Percentiles rank a stretch among this genome's conserved stretches.
phyloP scores from a whole-genome alignment of 306 rosid genomes.

The Casuarina equisetifolia region DNA sequence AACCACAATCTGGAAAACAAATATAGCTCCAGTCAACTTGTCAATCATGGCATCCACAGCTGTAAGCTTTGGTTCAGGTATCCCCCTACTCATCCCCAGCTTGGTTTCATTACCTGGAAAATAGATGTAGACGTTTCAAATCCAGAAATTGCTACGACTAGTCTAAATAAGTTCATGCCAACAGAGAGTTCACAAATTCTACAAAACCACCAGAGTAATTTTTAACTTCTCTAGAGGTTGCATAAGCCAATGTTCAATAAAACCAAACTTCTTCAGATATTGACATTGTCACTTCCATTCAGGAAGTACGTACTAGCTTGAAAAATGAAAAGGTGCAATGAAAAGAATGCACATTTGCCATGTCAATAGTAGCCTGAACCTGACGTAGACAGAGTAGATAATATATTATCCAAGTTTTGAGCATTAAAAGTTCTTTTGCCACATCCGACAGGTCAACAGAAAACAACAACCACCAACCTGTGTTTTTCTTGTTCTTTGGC shows the following conservation, averaged over 20 bases:
- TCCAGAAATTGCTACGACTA: conserved; percentile 23
- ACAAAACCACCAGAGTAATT: background rate
- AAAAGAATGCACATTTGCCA: background rate
- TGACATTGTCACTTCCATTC: background rate
- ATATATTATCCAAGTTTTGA: background rate
- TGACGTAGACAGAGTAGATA: background rate
- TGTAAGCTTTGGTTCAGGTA: conserved; percentile 98
- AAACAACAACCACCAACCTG: too few relatives aligned
- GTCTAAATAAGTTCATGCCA: background rate
- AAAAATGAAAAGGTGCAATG: background rate
- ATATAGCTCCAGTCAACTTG: conserved; percentile 98
- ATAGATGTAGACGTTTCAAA: conserved; percentile 17
- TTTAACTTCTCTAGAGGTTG: background rate
- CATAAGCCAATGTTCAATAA: background rate
- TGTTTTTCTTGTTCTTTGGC: too few relatives aligned
- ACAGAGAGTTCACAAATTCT: background rate
- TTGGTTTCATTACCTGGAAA: conserved; percentile 92
- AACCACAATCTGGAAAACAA: conserved; percentile 93
- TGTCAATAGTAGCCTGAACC: background rate
- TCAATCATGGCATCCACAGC: conserved; percentile 98
- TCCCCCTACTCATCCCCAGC: conserved; percentile 97
- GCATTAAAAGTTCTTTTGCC: background rate
- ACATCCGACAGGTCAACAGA: background rate
- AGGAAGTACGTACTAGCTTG: background rate
- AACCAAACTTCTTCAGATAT: background rate